Evolutionary conservation across 306 rosid species (phyloP).

Genomic region (Spatholobus suberectus): DNA sequence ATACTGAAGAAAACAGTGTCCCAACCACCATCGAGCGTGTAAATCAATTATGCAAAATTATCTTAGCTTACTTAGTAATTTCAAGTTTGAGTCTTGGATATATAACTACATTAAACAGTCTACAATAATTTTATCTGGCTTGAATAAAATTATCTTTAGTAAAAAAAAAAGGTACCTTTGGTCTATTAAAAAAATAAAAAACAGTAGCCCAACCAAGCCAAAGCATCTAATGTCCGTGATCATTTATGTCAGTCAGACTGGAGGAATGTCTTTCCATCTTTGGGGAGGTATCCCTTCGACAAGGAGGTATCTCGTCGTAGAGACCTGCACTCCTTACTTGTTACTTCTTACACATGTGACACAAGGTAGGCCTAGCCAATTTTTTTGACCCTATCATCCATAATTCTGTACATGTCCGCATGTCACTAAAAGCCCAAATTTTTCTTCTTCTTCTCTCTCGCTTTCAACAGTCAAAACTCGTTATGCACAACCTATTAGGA

Average conservation of each 20-base stretch:
- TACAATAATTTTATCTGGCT: no score
- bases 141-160: no score
- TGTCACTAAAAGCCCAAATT: not conserved
- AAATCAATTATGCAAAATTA: no score
- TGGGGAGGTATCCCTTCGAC: not conserved
- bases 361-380: constrained; percentile 21
- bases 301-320: no score
- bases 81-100: no score
- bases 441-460: not conserved
- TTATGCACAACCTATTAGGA: not conserved
- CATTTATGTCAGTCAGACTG: not conserved
- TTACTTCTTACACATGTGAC: constrained; percentile 35
- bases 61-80: no score
- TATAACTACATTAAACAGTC: no score
- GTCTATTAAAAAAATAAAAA: no score
- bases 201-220: not conserved
- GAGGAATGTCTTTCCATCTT: constrained; percentile 40
- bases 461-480: constrained; percentile 44
- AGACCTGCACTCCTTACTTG: not conserved
- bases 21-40: no score
- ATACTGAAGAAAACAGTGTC: no score
- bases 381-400: constrained; percentile 43
- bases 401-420: constrained; percentile 37
- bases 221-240: not conserved
- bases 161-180: no score